Evolutionary conservation across 2,329 filamentous ascomycete genomes (phyloP), one percentile per base, ranked within the genome.

Genomic region (Beauveria medogensis): DNA sequence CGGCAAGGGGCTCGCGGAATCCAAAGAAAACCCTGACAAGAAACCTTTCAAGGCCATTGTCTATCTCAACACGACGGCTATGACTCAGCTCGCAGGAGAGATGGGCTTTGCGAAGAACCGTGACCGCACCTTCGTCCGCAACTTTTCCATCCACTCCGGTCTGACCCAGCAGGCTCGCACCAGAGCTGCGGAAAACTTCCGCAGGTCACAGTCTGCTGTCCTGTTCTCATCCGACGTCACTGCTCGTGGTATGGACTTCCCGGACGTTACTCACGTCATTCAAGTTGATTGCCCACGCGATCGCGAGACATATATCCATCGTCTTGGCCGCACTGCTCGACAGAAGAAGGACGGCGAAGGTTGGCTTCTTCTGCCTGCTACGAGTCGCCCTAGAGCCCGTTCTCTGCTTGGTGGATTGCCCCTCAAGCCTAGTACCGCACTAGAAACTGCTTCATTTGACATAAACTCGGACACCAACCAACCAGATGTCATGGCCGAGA

Each of bases 11-110:
- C 72, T 80, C n/a, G 67, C 78, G 34, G 75, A 77, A 26, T 71
- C 75, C 22, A 67, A 65, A 2, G 69, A 73, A 64, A 75, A 79
- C 64, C 72, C 67, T 2, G 71, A 72, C 4, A 68, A 64, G 3
- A 73, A 73, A 18, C 90, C 91, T 0, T 97, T 97, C 83, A 99
- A 99, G 80, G 91, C 91, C n/a, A 95, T 99, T 63, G 78, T 96
- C 47, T 99, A 96, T 77, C 88, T 93, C 72, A 90, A 90, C 68
- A 91, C 89, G 24, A 95, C 89, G 1, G 82, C 84, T 26, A 81
- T 89, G 64, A 90, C 92, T 50, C 80, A 86, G 61, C 77, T 92
- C 53, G 84, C 85, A 24, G 76, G 80, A 22, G 77, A 81, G 18
- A 75, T 88, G 24, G 77, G 78, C 55, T 65, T 73, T 24, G 67